Conservation (phyloP, 805 yeast species). For the Blastobotrys robertii region DNA sequence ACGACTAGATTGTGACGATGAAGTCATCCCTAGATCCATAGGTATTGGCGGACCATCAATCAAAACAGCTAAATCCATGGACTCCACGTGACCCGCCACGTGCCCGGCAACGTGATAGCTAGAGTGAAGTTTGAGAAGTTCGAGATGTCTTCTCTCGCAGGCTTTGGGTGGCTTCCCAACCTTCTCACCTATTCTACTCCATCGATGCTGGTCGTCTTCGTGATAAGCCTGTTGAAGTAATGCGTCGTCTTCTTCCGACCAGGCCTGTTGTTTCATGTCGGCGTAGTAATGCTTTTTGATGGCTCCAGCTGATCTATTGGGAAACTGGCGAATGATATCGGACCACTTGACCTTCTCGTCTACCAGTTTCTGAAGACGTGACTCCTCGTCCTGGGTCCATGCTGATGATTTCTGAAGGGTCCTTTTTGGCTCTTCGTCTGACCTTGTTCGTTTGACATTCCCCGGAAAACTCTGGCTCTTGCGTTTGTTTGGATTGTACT, state of each 20-base stretch:
- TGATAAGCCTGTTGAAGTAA: conserved; percentile 13
- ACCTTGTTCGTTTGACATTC: too few species aligned
- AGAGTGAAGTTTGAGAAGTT: conserved; percentile 5
- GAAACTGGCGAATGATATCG: conserved; percentile 19
- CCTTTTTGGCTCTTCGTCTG: background rate
- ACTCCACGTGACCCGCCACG: too few species aligned
- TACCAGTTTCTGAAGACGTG: conserved; percentile 16
- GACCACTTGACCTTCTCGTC: conserved; percentile 21
- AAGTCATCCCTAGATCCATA: too few species aligned
- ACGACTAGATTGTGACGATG: too few species aligned
- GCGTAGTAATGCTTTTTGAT: conserved; percentile 25
- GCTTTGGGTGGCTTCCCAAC: conserved; percentile 20
- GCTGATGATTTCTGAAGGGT: conserved; percentile 9
- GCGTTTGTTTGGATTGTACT: too few species aligned
- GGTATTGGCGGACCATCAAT: too few species aligned
- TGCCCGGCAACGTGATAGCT: too few species aligned
- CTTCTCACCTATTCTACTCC: conserved; percentile 20
- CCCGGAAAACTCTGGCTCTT: too few species aligned
- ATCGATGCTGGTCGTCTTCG: conserved; percentile 19
- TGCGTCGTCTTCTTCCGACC: conserved; percentile 21
- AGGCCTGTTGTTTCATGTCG: conserved; percentile 22
- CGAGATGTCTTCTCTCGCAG: conserved; percentile 15
- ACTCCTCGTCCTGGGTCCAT: conserved; percentile 15
- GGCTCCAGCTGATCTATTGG: conserved; percentile 24
- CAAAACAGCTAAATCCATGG: too few species aligned